These are phyloP conservation scores for Knoxia roxburghii DNA, from an alignment of 257 asterid species.

Conservation along the genomic window DNA sequence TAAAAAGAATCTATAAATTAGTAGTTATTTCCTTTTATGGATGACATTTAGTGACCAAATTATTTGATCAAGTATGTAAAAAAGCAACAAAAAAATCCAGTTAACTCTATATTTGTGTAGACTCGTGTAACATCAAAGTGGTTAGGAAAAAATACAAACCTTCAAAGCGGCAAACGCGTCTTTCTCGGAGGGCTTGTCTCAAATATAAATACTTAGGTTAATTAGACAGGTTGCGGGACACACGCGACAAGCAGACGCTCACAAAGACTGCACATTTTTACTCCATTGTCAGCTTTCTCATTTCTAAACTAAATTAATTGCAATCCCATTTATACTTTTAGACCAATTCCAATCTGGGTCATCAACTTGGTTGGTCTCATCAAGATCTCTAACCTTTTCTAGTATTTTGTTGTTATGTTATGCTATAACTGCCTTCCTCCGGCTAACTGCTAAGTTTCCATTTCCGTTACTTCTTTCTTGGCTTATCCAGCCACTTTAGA, in stretches of 20 bases:
- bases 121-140: too few species aligned
- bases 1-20: too few species aligned
- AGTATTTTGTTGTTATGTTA: slow-evolving; percentile 18
- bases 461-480: slow-evolving; percentile 1
- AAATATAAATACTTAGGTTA: not conserved
- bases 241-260: not conserved
- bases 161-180: slow-evolving; percentile 8
- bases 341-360: slow-evolving; percentile 26
- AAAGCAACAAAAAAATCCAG: too few species aligned
- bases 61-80: too few species aligned
- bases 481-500: not conserved
- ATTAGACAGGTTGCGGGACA: not conserved
- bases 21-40: too few species aligned
- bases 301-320: not conserved
- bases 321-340: slow-evolving; percentile 16
- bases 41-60: too few species aligned
- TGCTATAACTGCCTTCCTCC: slow-evolving; percentile 16
- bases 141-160: not conserved
- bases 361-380: slow-evolving; percentile 19
- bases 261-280: not conserved
- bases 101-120: too few species aligned
- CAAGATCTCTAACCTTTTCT: slow-evolving; percentile 44
- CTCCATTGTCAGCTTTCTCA: not conserved
- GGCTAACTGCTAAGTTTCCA: slow-evolving; percentile 3
- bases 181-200: not conserved